Percentiles rank a stretch among this genome's conserved stretches.
Evolutionary conservation across 176 grass and related monocot species (phyloP).

Genomic region (Raddia guianensis): DNA sequence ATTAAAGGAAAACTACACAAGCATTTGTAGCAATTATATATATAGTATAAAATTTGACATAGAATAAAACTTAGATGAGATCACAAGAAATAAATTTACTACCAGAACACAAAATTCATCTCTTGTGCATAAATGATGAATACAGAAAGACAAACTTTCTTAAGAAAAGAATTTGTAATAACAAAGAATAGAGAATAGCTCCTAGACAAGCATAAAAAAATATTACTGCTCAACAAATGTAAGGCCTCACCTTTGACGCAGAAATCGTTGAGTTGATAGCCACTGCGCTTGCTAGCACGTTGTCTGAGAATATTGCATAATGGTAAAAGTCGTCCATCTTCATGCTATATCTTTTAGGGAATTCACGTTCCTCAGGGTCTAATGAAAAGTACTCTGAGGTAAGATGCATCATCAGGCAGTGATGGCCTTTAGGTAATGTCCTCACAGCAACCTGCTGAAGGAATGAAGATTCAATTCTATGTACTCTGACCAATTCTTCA

Average conservation of each 20-base stretch:
- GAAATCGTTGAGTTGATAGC: slow-evolving; percentile 81
- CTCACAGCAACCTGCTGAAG: slow-evolving; percentile 72
- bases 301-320: slow-evolving; percentile 91
- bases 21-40: not conserved
- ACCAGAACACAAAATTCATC: slow-evolving; percentile 12
- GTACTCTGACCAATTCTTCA: slow-evolving; percentile 79
- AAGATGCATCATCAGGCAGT: slow-evolving; percentile 80
- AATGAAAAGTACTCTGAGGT: slow-evolving; percentile 71
- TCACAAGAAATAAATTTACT: not conserved
- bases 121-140: not conserved
- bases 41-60: not conserved
- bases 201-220: not conserved
- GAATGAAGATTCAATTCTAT: slow-evolving; percentile 69
- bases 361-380: slow-evolving; percentile 49
- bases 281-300: slow-evolving; percentile 77
- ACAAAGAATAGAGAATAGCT: slow-evolving; percentile 10
- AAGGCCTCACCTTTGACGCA: slow-evolving; percentile 57
- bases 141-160: not conserved
- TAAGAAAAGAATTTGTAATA: not conserved
- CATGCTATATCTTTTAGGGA: slow-evolving; percentile 42
- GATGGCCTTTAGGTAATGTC: slow-evolving; percentile 82
- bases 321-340: slow-evolving; percentile 58
- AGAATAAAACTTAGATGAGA: not conserved
- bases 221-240: slow-evolving; percentile 1
- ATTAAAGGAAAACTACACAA: slow-evolving; percentile 6